Base-by-base conservation (phyloP, 441 rosid genomes). In the Populus trichocarpa region DNA sequence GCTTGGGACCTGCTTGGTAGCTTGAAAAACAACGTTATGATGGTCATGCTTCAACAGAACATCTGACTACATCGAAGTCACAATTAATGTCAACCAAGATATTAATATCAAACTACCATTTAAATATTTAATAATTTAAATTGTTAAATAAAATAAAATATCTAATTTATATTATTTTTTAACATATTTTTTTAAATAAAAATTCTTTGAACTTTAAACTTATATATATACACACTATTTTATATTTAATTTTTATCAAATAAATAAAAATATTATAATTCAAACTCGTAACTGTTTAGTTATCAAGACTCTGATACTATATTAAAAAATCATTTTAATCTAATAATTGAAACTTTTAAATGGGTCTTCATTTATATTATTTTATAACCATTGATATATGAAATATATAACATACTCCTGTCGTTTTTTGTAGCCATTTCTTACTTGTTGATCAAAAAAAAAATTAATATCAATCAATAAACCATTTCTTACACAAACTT, bases 231-330 rank as follows among this genome's bases (percentile, higher is more conserved):
- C 0, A 28, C 3, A 3, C 0, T 30, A 30, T 3, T 0, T 30
- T 30, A 30, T 4, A 0, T 3, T 30, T 30, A 30, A 30, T 30
- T 30, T 30, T 30, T 3, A 30, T 30, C 0, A 30, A 3, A 30
- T 3, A 30, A 30, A 30, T 30, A 30, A 3, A 3, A 0, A 30
- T 30, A 30, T 30, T 30, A 30, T 3, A 0, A 8, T 38, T 38
- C 0, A 38, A 38, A 38, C 0, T 38, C 0, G 3, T 38, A 0
- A 38, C 0, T 38, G 1, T 0, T 38, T 38, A 0, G 3, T 2
- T 0, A 38, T 38, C 1, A 38, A 38, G 2, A 38, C 0, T 38
- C n/a, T n/a, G n/a, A n/a, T n/a, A n/a, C n/a, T n/a, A n/a, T n/a
- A n/a, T n/a, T n/a, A n/a, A n/a, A n/a, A 0, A 36, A 36, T 0